Conservation (phyloP, 2,329 filamentous ascomycete genomes). For the Fusarium nurragi region DNA sequence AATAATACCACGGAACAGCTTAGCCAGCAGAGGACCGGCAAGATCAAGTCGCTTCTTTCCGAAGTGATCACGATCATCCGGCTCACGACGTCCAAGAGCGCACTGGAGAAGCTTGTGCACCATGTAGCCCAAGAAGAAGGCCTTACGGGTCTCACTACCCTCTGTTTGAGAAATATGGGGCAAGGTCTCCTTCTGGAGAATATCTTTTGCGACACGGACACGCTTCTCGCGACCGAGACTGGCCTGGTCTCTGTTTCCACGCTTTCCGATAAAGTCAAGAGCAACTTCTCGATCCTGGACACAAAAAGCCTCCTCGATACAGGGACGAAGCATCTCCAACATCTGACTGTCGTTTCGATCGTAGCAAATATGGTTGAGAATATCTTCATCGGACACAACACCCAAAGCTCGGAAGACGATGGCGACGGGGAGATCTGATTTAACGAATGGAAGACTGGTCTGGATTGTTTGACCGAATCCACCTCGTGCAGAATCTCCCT, state of each 20-base stretch:
- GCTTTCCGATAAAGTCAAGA: conserved; percentile 93
- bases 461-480: conserved; percentile 89
- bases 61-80: conserved; percentile 98
- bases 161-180: conserved; percentile 96
- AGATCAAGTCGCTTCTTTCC: conserved; percentile 98
- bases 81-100: conserved; percentile 89
- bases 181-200: conserved; percentile 95
- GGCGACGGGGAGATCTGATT: conserved; percentile 90
- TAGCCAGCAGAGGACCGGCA: conserved; percentile 92
- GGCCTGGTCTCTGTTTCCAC: conserved; percentile 70
- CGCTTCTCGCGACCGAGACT: conserved; percentile 85
- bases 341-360: conserved; percentile 95
- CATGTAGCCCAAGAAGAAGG: conserved; percentile 99
- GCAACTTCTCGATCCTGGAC: conserved; percentile 96
- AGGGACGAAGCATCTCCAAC: conserved; percentile 96
- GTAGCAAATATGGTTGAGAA: conserved; percentile 97
- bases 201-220: conserved; percentile 90
- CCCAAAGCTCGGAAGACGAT: conserved; percentile 96
- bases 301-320: conserved; percentile 95
- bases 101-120: conserved; percentile 95
- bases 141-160: conserved; percentile 94
- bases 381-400: conserved; percentile 97
- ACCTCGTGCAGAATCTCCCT: conserved; percentile 80
- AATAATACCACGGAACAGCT: conserved; percentile 92
- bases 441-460: conserved; percentile 92